A percentile compares a stretch with the other conserved stretches of the same genome.
Evolutionary conservation across 2,329 filamentous ascomycete species (phyloP).

Genomic region (Penicillium frequentans): DNA sequence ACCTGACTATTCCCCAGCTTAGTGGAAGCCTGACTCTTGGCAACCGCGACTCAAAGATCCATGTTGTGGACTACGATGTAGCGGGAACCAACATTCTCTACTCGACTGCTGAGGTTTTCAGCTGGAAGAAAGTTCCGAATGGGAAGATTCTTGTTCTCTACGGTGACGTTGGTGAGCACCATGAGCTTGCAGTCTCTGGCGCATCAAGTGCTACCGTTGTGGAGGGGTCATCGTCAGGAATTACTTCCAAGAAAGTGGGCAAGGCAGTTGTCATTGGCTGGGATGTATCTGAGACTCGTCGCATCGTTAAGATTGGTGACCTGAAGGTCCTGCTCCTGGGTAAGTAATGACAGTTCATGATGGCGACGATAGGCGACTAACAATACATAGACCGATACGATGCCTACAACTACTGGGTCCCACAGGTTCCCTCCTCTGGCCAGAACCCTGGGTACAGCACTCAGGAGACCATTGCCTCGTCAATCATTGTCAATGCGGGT

Average conservation of each 20-base stretch:
- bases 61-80: conserved; percentile 44
- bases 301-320: conserved; percentile 39
- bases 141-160: conserved; percentile 51
- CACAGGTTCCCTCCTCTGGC: conserved; percentile 33
- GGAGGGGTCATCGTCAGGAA: conserved; percentile 32
- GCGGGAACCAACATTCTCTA: conserved; percentile 43
- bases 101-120: conserved; percentile 47
- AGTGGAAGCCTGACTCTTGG: conserved; percentile 39
- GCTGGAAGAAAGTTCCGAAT: conserved; percentile 59
- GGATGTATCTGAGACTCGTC: conserved; percentile 52
- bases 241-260: conserved; percentile 31
- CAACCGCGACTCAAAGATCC: conserved; percentile 47
- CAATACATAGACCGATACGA: conserved; percentile 50
- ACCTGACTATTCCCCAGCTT: conserved; percentile 42
- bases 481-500: conserved; percentile 44
- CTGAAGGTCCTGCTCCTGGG: conserved; percentile 58
- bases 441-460: conserved; percentile 33
- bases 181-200: conserved; percentile 41
- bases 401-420: conserved; percentile 48
- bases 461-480: conserved; percentile 29
- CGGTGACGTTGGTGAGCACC: conserved; percentile 40
- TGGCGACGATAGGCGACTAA: conserved; percentile 9
- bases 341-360: conserved; percentile 27
- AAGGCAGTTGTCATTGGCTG: conserved; percentile 48
- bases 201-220: conserved; percentile 28